Evolutionary conservation across 805 yeast genomes (phyloP).

Genomic region (Yarrowia sp.): DNA sequence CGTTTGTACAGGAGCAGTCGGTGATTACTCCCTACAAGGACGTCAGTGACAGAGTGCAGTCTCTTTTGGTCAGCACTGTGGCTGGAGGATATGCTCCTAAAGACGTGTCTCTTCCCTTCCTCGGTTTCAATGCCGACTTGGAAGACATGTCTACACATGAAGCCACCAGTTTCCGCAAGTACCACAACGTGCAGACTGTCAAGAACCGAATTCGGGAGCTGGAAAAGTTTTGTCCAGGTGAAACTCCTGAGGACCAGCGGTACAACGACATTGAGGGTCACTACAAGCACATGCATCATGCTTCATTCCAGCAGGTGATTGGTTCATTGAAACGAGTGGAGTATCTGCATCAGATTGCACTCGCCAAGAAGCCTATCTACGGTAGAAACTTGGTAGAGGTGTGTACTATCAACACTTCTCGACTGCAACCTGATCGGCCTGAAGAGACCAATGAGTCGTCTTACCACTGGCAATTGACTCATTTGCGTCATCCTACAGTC

Average conservation of each 20-base stretch:
- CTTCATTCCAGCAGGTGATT: constrained; percentile 30
- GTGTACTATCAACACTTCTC: constrained; percentile 37
- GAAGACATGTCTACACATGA: constrained; percentile 46
- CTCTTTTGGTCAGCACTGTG: constrained; percentile 35
- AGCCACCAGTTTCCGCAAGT: constrained; percentile 18
- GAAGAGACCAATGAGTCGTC: constrained; percentile 11
- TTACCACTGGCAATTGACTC: constrained; percentile 20
- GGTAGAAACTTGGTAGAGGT: constrained; percentile 56
- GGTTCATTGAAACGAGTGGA: constrained; percentile 8
- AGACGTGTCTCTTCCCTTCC: constrained; percentile 49
- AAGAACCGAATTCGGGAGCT: constrained; percentile 29
- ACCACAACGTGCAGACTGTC: constrained; percentile 24
- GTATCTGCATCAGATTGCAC: constrained; percentile 20
- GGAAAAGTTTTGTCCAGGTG: constrained; percentile 26
- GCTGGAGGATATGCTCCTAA: constrained; percentile 34
- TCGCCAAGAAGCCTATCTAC: constrained; percentile 58
- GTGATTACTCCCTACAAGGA: constrained; percentile 52
- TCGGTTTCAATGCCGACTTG: constrained; percentile 50
- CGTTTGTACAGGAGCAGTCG: constrained; percentile 70
- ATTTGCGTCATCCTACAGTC: constrained; percentile 1
- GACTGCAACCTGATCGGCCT: constrained; percentile 12
- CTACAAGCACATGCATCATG: constrained; percentile 55
- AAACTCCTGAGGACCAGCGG: constrained; percentile 32
- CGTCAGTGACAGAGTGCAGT: constrained; percentile 45
- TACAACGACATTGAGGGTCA: constrained; percentile 46